Conservation (phyloP, 2,329 filamentous ascomycete genomes). For the Plenodomus tracheiphilus region DNA sequence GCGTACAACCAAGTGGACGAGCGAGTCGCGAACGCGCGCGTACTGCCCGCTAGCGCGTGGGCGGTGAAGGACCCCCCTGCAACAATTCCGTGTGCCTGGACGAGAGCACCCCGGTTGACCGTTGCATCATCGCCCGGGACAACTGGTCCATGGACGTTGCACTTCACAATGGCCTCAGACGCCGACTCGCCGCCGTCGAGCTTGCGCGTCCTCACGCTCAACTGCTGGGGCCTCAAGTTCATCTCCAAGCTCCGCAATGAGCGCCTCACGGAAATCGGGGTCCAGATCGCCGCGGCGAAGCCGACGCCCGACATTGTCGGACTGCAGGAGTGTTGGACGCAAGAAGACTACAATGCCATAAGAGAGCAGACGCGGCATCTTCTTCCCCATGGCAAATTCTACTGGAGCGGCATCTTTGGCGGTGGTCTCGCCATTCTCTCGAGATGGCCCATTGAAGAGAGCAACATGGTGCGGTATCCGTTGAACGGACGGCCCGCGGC, state of each 20-base stretch:
- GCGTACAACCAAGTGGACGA: neutral
- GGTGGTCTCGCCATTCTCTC: constrained; percentile 87
- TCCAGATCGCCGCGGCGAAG: constrained; percentile 68
- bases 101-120: constrained; percentile 10
- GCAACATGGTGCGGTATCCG: constrained; percentile 82
- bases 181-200: constrained; percentile 46
- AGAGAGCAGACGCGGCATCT: constrained; percentile 71
- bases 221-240: constrained; percentile 96
- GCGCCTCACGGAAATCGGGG: constrained; percentile 82
- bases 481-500: constrained; percentile 91
- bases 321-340: constrained; percentile 94
- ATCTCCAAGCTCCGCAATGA: constrained; percentile 76
- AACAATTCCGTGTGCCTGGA: constrained; percentile 8
- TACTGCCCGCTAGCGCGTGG: constrained; percentile 11
- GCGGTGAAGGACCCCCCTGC: constrained; percentile 16
- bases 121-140: constrained; percentile 16
- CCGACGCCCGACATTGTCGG: constrained; percentile 82
- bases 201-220: constrained; percentile 82
- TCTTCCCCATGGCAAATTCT: constrained; percentile 91
- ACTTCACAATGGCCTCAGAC: constrained; percentile 24
- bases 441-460: constrained; percentile 89
- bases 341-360: constrained; percentile 79
- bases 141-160: neutral
- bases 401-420: constrained; percentile 85
- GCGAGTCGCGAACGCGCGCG: constrained; percentile 13